Conservation (phyloP, 2,329 filamentous ascomycete species). For the Sphaerulina populicola region DNA sequence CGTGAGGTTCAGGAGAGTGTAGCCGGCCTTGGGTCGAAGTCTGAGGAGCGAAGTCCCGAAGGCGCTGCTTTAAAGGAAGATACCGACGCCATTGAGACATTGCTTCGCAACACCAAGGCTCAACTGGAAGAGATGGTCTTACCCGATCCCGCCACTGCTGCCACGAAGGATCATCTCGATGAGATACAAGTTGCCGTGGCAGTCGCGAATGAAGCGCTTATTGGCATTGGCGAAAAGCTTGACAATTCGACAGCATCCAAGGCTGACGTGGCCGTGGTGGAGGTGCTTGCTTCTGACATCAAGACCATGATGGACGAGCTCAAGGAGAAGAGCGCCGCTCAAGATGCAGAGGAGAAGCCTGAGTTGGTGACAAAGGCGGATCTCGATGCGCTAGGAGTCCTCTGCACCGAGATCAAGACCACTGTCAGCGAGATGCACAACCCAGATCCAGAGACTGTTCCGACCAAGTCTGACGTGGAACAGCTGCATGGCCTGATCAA, state of each 20-base stretch:
- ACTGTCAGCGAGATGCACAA: constrained; percentile 65
- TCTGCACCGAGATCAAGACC: constrained; percentile 77
- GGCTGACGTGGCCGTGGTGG: constrained; percentile 68
- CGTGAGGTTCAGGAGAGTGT: constrained; percentile 54
- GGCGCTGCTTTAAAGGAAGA: constrained; percentile 68
- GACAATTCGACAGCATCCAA: constrained; percentile 63
- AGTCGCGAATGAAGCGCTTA: constrained; percentile 66
- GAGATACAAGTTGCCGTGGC: constrained; percentile 59
- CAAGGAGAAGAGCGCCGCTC: constrained; percentile 36
- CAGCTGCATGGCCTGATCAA: constrained; percentile 49
- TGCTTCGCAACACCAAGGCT: constrained; percentile 80
- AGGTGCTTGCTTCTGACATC: constrained; percentile 70
- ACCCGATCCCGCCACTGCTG: constrained; percentile 58
- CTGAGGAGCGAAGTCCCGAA: constrained; percentile 31
- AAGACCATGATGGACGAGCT: constrained; percentile 65
- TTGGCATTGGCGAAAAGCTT: constrained; percentile 56
- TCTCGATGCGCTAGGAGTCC: constrained; percentile 66
- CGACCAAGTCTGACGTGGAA: constrained; percentile 67
- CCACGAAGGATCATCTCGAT: constrained; percentile 54
- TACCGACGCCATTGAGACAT: constrained; percentile 80
- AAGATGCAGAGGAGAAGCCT: constrained; percentile 39
- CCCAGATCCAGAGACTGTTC: constrained; percentile 60
- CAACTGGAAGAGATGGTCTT: constrained; percentile 70
- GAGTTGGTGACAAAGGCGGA: constrained; percentile 70
- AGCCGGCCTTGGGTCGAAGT: constrained; percentile 42